These are phyloP conservation scores for Irpex sp. DNA, from an alignment of 1,284 basidiomycete species.

Conservation along the genomic window DNA sequence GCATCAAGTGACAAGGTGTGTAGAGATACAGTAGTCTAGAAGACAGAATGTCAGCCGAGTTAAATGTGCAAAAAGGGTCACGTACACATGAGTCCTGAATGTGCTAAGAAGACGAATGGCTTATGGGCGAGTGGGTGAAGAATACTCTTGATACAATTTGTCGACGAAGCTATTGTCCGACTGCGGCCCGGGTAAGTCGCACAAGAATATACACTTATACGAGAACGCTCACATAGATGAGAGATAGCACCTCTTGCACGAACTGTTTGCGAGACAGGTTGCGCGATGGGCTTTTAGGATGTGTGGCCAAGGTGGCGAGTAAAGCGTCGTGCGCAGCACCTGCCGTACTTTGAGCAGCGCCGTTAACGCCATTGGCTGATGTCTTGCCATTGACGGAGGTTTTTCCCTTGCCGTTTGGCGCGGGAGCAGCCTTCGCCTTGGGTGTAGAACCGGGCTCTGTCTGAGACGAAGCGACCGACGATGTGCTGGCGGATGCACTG, in stretches of 20 bases:
- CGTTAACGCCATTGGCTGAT: conserved; percentile 10
- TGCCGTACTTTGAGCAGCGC: conserved; percentile 8
- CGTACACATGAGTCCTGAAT: background rate
- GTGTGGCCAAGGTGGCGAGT: conserved; percentile 5
- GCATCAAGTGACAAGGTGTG: background rate
- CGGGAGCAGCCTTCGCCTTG: background rate
- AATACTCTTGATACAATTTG: conserved; percentile 22
- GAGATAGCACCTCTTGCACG: conserved; percentile 13
- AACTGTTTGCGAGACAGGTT: conserved; percentile 16
- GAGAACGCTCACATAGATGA: conserved; percentile 15
- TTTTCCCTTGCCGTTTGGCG: conserved; percentile 8
- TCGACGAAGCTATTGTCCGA: conserved; percentile 22
- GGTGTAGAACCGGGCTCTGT: conserved; percentile 2
- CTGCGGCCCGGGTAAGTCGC: conserved; percentile 6
- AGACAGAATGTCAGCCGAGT: background rate
- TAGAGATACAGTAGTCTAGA: conserved; percentile 1
- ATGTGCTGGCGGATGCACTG: background rate
- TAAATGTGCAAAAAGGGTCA: background rate
- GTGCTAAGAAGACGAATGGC: background rate
- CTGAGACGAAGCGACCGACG: background rate
- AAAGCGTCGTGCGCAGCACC: conserved; percentile 9
- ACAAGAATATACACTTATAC: background rate
- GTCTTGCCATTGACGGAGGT: conserved; percentile 4
- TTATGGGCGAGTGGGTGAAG: background rate
- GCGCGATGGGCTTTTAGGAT: conserved; percentile 12